phyloP scores from a whole-genome alignment of 106 monocot genomes.

The Cymbidium sinense region DNA sequence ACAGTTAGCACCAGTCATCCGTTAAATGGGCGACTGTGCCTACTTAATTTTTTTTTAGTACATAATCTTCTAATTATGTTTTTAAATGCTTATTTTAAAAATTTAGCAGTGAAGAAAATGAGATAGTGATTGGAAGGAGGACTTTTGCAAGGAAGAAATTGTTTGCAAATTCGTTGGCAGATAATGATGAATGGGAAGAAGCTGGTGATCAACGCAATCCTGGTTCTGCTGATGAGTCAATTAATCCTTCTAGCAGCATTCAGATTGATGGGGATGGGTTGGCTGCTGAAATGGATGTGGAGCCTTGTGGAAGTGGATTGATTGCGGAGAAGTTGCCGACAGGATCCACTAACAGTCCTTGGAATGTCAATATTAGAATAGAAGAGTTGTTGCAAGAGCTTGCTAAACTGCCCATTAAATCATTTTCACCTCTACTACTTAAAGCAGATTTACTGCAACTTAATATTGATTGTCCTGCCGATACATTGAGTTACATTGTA shows the following conservation, averaged over 20 bases:
- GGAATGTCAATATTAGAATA: background rate
- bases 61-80: too few species aligned
- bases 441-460: conserved; percentile 3
- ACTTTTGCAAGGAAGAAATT: conserved; percentile 28
- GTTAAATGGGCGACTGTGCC: too few species aligned
- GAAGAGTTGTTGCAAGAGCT: background rate
- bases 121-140: conserved; percentile 15
- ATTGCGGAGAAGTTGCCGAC: background rate
- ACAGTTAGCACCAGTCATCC: too few species aligned
- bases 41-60: too few species aligned
- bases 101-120: too few species aligned
- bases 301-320: background rate
- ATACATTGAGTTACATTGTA: background rate
- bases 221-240: background rate
- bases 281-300: background rate
- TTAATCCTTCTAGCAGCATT: background rate
- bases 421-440: conserved; percentile 1
- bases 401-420: background rate
- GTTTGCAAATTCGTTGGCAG: background rate
- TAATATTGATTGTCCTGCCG: background rate
- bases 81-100: too few species aligned
- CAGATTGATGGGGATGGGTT: background rate
- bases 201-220: conserved; percentile 8
- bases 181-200: conserved; percentile 2
- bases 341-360: background rate